Conservation (phyloP, 2,329 filamentous ascomycete species). For the Aspergillus clavatus region DNA sequence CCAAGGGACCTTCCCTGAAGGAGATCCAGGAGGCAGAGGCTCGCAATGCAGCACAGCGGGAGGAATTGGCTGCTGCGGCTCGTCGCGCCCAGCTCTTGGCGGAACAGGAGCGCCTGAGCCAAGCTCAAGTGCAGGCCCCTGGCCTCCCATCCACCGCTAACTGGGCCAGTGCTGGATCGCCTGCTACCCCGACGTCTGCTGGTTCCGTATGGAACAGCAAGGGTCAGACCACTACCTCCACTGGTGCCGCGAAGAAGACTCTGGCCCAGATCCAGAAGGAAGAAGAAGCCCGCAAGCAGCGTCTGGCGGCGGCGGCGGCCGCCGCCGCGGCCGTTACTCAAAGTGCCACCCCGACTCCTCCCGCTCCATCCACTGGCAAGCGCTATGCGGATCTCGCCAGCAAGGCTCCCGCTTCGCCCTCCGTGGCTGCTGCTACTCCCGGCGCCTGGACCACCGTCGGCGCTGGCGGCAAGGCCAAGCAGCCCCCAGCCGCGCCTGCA, state of each 20-base stretch:
- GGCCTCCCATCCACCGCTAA: constrained; percentile 84
- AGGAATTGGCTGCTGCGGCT: constrained; percentile 72
- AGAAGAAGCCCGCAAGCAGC: constrained; percentile 84
- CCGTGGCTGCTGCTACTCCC: constrained; percentile 37
- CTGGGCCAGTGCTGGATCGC: constrained; percentile 73
- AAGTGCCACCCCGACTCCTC: constrained; percentile 41
- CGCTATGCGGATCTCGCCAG: constrained; percentile 91
- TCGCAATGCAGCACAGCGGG: constrained; percentile 82
- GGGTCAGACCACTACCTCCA: constrained; percentile 32
- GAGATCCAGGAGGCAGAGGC: constrained; percentile 97
- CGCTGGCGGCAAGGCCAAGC: constrained; percentile 85
- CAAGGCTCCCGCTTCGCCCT: constrained; percentile 56
- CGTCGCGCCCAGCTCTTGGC: constrained; percentile 63
- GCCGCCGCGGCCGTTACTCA: constrained; percentile 46
- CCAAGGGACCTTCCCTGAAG: constrained; percentile 85
- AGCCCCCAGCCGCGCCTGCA: constrained; percentile 50
- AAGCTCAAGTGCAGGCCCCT: constrained; percentile 63
- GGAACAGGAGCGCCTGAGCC: constrained; percentile 69
- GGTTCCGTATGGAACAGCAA: constrained; percentile 52
- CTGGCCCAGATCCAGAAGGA: constrained; percentile 95
- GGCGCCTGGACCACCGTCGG: constrained; percentile 92
- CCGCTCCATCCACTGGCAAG: constrained; percentile 58
- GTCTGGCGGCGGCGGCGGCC: constrained; percentile 46
- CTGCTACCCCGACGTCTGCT: constrained; percentile 55
- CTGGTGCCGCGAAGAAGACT: constrained; percentile 68